These are phyloP conservation scores for Pythium insidiosum DNA, from an alignment of 352 stramenopile genomes.

Conservation along the genomic window DNA sequence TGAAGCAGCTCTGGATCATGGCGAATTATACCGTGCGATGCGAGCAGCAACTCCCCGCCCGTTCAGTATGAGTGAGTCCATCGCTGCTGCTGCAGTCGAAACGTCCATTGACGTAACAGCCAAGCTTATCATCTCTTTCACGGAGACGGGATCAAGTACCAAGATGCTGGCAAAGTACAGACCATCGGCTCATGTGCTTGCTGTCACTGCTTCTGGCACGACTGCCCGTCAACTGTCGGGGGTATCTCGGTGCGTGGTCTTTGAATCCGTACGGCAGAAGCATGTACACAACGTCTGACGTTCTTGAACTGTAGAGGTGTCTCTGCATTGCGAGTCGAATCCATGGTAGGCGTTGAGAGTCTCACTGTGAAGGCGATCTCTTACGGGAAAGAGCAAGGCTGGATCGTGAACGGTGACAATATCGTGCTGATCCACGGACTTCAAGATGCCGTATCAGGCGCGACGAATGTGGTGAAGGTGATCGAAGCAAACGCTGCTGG, in stretches of 20 bases:
- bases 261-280: too few relatives aligned
- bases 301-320: constrained; percentile 37
- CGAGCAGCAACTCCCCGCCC: constrained; percentile 34
- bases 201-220: constrained; percentile 73
- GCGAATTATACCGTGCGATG: constrained; percentile 53
- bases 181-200: constrained; percentile 80
- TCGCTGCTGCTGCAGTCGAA: constrained; percentile 96
- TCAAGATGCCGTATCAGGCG: constrained; percentile 68
- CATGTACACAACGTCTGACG: too few relatives aligned
- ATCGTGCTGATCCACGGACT: constrained; percentile 88
- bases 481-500: constrained; percentile 64
- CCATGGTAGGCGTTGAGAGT: constrained; percentile 79
- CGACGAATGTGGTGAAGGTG: constrained; percentile 88
- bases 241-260: constrained; percentile 58
- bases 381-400: constrained; percentile 68
- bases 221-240: constrained; percentile 67
- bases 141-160: constrained; percentile 91
- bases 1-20: constrained; percentile 74
- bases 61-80: constrained; percentile 86
- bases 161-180: constrained; percentile 96
- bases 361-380: constrained; percentile 83
- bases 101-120: constrained; percentile 95
- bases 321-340: constrained; percentile 51
- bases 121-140: constrained; percentile 97
- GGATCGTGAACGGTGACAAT: constrained; percentile 80